A percentile compares a stretch with the other conserved stretches of the same genome.
Conservation (phyloP, 78 protist species). For the Bodo saltans region DNA sequence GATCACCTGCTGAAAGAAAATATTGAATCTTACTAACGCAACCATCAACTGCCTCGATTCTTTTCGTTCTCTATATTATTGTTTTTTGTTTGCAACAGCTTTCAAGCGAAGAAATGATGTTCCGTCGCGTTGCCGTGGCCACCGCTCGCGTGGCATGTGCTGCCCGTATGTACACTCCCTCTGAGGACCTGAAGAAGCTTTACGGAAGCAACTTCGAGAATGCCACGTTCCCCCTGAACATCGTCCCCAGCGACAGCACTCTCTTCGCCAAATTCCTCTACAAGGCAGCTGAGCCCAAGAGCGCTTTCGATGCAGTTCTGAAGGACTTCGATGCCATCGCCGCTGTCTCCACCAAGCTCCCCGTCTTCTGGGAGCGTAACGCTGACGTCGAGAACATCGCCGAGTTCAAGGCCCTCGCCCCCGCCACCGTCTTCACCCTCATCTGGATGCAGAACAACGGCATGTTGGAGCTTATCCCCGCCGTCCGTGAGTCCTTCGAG, state of each 20-base stretch:
- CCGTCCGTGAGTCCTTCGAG: background rate
- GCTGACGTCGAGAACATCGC: background rate
- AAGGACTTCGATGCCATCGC: background rate
- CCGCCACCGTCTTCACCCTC: background rate
- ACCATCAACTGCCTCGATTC: too few species aligned
- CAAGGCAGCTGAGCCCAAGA: background rate
- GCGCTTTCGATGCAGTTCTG: background rate
- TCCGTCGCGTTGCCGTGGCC: background rate
- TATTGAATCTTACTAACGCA: too few species aligned
- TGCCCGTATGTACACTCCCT: background rate
- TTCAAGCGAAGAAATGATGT: too few species aligned
- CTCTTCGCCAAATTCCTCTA: background rate
- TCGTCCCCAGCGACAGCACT: background rate
- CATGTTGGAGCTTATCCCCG: background rate
- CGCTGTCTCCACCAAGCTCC: background rate
- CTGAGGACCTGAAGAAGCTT: background rate
- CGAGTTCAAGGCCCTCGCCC: background rate
- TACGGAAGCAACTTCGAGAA: background rate
- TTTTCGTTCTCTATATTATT: too few species aligned
- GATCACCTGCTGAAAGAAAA: too few species aligned
- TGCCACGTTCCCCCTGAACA: background rate
- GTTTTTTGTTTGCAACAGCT: too few species aligned
- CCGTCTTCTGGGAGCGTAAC: background rate
- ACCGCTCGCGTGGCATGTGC: background rate
- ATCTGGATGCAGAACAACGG: background rate